Evolutionary conservation across 345 rosid genomes (phyloP).

Genomic region (Stellera chamaejasme): DNA sequence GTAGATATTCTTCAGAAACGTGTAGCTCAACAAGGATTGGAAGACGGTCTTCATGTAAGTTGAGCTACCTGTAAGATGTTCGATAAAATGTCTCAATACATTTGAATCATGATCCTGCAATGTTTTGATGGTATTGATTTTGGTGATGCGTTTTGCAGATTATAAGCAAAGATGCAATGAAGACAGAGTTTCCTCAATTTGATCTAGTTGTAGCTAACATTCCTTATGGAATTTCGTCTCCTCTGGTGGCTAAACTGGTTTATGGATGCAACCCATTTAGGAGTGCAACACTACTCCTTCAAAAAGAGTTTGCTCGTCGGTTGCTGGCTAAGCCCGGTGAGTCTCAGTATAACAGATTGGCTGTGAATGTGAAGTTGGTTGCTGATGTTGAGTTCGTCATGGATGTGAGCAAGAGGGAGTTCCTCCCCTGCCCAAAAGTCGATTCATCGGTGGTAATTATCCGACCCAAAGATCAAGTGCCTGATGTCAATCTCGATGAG

Average conservation of each 20-base stretch:
- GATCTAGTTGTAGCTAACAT: constrained; percentile 82
- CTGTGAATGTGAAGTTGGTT: constrained; percentile 74
- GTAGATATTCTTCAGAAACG: constrained; percentile 56
- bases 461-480: constrained; percentile 60
- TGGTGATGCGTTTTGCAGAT: constrained; percentile 32
- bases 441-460: constrained; percentile 80
- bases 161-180: constrained; percentile 66
- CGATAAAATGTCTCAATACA: constrained; percentile 38
- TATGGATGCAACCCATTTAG: constrained; percentile 51
- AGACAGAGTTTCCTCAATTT: constrained; percentile 60
- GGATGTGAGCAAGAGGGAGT: constrained; percentile 93
- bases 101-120: neutral
- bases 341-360: constrained; percentile 73
- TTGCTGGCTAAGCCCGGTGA: constrained; percentile 80
- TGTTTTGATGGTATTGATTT: neutral
- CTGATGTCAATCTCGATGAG: constrained; percentile 48
- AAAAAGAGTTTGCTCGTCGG: constrained; percentile 83
- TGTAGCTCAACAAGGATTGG: constrained; percentile 30
- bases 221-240: constrained; percentile 81
- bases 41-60: constrained; percentile 50
- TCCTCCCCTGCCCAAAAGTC: constrained; percentile 77
- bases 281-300: constrained; percentile 78
- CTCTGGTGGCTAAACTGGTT: constrained; percentile 70
- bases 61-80: constrained; percentile 19
- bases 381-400: constrained; percentile 73